Base-by-base conservation (phyloP, 306 rosid genomes). In the Rosa rugosa region DNA sequence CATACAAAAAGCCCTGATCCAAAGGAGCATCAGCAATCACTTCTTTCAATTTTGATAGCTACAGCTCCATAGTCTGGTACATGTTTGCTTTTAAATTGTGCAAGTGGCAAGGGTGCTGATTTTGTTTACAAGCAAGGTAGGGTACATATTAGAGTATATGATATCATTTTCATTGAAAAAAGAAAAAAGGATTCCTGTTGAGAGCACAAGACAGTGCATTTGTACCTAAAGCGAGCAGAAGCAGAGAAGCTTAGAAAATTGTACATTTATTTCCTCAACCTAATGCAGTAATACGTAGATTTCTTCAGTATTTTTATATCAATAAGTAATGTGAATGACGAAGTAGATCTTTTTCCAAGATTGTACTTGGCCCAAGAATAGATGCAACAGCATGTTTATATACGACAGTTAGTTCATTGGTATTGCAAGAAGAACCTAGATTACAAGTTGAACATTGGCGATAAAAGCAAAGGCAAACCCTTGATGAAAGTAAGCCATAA, bases 401-500 rank as follows among this genome's bases (percentile, higher is more conserved):
- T 25, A 62, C 11, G 40, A 27, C 64, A 22, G 8, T 8, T 20
- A 20, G 47, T 38, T 73, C 49, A 18, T 1, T 20, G 76, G 20
- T 20, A 36, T 72, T 36, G 18, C 76, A 6, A 36, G 36, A 12
- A 11, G 10, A 57, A 44, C 4, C 6, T 42, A 59, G 25, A 57
- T 42, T 40, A 36, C 42, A 25, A 23, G 18, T 41, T 23, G 41
- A 59, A 13, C 23, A 73, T 1, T 13, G 40, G 6, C 11, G 54
- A 13, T 1, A 74, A 57, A n/a, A 65, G 73, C 22, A 42, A 78
- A 44, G 27, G 16, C 63, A 47, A 45, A 13, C 10, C 49, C 36
- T 41, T 20, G 16, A 65, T 27, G 38, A 34, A 77, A 65, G 49
- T 70, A 63, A 23, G 59, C 67, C 67, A 65, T 34, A 64, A 49